Evolutionary conservation across 164 flowering plant genomes (phyloP), one percentile per base, ranked within the genome.

Genomic region (Houttuynia cordata): DNA sequence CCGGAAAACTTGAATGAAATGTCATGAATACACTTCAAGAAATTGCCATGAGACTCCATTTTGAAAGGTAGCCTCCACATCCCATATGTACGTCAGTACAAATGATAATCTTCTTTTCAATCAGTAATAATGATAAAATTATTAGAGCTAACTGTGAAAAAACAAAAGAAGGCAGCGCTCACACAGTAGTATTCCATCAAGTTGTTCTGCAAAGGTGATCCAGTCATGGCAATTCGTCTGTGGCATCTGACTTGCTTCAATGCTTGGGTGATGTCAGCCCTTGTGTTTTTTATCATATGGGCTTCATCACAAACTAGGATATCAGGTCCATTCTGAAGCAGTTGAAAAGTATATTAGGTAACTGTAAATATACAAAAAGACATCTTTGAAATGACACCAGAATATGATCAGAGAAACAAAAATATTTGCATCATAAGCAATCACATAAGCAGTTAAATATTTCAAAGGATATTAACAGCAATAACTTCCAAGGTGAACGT

Each of bases 151-250:
- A n/a, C n/a, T n/a, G n/a, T n/a, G n/a, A n/a, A n/a, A n/a, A n/a
- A n/a, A n/a, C n/a, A n/a, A n/a, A n/a, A n/a, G n/a, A n/a, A n/a
- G n/a, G n/a, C n/a, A n/a, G n/a, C n/a, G 20, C 99, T 71, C 79
- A 94, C 99, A 79, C 99, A 94, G 67, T 88, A 94, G 71, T 94
- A 94, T 62, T 94, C 99, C 99, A 94, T 91, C 58, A 94, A 80
- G 71, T 94, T 94, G 73, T 94, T 94, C 73, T 94, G 99, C 63
- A 94, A 82, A 58, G 99, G 99, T 56, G 99, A 94, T 59, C 99
- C 97, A 58, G 99, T 94, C 63, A 94, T 73, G 57, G 99, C 99
- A 68, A 94, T 88, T 74, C 99, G 74, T 73, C 97, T 81, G 78
- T 91, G 99, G 76, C 91, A 86, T 70, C 76, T 88, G 60, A 91